Evolutionary conservation across 306 rosid genomes (phyloP).

Genomic region (Sindora glabra): DNA sequence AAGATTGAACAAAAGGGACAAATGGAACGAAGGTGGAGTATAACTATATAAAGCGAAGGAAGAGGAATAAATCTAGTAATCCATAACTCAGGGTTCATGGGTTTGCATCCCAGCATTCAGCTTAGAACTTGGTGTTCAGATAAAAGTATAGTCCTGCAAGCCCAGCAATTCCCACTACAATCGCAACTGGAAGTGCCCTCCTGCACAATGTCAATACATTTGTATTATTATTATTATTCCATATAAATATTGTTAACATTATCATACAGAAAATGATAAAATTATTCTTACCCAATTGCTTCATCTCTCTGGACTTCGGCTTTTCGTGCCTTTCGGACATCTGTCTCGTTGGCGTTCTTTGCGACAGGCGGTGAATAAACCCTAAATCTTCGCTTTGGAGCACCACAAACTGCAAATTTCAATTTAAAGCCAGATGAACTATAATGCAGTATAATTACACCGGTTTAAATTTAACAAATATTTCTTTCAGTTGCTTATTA

Average conservation of each 20-base stretch:
- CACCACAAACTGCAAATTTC: conserved; percentile 75
- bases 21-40: background rate
- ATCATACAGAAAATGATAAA: background rate
- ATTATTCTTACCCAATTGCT: conserved; percentile 53
- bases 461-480: too few relatives aligned
- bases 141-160: conserved; percentile 75
- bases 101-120: background rate
- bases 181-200: conserved; percentile 65
- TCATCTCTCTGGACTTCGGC: conserved; percentile 60
- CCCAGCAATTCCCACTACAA: conserved; percentile 62
- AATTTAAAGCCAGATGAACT: background rate
- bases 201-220: conserved; percentile 49
- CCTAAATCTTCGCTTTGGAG: conserved; percentile 84
- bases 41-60: conserved; percentile 4
- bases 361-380: conserved; percentile 51
- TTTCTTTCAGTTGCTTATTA: too few relatives aligned
- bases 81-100: background rate
- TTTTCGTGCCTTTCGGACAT: conserved; percentile 63
- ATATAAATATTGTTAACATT: too few relatives aligned
- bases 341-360: conserved; percentile 42
- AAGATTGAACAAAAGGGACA: background rate
- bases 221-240: too few relatives aligned
- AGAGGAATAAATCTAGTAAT: background rate
- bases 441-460: background rate
- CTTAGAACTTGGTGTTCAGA: conserved; percentile 42